Conservation (phyloP, 805 yeast species). For the Cyberlindnera sargentensis region DNA sequence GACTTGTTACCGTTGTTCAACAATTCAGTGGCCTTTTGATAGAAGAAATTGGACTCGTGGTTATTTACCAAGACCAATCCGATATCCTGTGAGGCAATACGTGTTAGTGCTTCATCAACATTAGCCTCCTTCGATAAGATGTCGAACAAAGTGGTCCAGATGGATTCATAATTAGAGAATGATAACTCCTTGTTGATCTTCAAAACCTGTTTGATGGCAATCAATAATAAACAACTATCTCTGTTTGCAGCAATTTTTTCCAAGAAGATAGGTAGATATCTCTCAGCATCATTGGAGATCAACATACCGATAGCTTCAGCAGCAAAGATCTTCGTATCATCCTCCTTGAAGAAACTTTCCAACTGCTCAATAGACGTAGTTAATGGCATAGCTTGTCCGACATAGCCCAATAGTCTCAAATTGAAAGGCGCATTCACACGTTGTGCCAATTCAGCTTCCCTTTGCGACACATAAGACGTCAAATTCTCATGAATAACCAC, state of each 20-base stretch:
- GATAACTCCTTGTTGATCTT: conserved; percentile 14
- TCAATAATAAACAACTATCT: conserved; percentile 22
- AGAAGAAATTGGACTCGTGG: conserved; percentile 25
- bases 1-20: conserved; percentile 17
- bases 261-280: conserved; percentile 34
- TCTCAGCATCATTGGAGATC: conserved; percentile 31
- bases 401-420: conserved; percentile 42
- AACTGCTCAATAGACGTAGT: conserved; percentile 31
- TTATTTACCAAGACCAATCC: conserved; percentile 25
- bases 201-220: conserved; percentile 26
- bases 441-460: conserved; percentile 15
- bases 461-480: conserved; percentile 14
- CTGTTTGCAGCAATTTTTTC: conserved; percentile 19
- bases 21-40: conserved; percentile 18
- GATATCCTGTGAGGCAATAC: conserved; percentile 18
- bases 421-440: conserved; percentile 26
- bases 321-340: conserved; percentile 36
- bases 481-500: conserved; percentile 20
- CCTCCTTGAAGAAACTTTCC: conserved; percentile 28
- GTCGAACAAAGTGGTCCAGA: conserved; percentile 23
- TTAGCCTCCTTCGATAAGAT: conserved; percentile 4
- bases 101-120: conserved; percentile 20
- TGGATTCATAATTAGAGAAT: conserved; percentile 19
- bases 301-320: conserved; percentile 48
- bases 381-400: conserved; percentile 32